phyloP scores from a whole-genome alignment of 2,329 filamentous ascomycete species.

The Colletotrichum somersetense region DNA sequence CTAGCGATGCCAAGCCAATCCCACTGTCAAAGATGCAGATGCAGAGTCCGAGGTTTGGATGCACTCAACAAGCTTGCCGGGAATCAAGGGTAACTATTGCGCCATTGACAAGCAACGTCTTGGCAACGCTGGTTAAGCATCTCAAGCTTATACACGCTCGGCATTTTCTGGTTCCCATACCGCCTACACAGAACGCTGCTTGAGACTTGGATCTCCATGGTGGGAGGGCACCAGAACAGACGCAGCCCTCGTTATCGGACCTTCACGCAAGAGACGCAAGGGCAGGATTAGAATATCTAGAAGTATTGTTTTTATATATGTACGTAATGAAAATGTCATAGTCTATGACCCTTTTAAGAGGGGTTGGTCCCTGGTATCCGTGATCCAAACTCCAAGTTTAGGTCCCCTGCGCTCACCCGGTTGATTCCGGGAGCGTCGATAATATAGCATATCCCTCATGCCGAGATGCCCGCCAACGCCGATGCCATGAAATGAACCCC shows the following conservation, averaged over 20 bases:
- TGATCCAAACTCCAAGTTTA: conserved; percentile 14
- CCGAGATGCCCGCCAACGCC: conserved; percentile 32
- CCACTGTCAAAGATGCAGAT: too few species aligned
- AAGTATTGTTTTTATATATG: neutral
- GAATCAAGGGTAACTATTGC: too few species aligned
- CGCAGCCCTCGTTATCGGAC: neutral
- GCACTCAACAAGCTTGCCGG: too few species aligned
- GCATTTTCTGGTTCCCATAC: too few species aligned
- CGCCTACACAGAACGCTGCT: neutral
- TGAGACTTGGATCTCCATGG: neutral
- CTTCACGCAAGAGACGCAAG: neutral
- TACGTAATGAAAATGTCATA: conserved; percentile 8
- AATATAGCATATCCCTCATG: neutral
- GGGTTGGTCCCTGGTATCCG: conserved; percentile 16
- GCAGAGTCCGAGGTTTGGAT: too few species aligned
- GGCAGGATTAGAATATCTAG: neutral
- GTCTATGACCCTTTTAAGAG: neutral
- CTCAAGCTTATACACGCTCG: too few species aligned
- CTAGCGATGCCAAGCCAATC: too few species aligned
- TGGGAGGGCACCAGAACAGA: neutral
- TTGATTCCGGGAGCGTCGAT: neutral
- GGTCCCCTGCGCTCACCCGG: neutral
- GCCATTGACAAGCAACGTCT: too few species aligned
- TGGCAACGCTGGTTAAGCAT: too few species aligned
- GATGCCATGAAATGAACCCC: conserved; percentile 23